Conservation (phyloP, 805 yeast genomes). For the Cyberlindnera bimundalis region DNA sequence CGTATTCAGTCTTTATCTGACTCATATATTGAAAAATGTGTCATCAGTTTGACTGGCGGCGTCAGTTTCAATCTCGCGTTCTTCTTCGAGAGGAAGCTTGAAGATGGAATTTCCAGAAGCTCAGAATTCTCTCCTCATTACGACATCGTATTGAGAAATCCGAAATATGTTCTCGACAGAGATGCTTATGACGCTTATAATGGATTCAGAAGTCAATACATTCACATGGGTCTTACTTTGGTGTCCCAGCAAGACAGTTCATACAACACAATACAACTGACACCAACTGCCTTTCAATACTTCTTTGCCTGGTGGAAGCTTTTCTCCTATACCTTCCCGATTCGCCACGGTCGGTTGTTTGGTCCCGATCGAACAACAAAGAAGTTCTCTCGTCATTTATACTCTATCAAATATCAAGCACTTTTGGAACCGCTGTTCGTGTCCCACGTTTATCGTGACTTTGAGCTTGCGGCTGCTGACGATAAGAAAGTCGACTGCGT, state of each 20-base stretch:
- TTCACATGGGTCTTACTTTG: slow-evolving; percentile 66
- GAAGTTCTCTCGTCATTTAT: slow-evolving; percentile 73
- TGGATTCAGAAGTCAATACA: slow-evolving; percentile 77
- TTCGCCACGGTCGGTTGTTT: slow-evolving; percentile 71
- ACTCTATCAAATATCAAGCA: slow-evolving; percentile 77
- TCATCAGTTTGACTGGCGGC: slow-evolving; percentile 58
- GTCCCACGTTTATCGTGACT: slow-evolving; percentile 65
- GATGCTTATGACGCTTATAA: slow-evolving; percentile 71
- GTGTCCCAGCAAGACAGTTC: slow-evolving; percentile 38
- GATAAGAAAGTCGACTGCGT: slow-evolving; percentile 43
- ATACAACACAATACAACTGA: slow-evolving; percentile 72
- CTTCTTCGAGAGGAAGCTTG: slow-evolving; percentile 45
- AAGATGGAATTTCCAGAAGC: slow-evolving; percentile 35
- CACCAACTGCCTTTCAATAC: slow-evolving; percentile 63
- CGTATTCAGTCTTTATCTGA: slow-evolving; percentile 25
- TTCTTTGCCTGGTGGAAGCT: slow-evolving; percentile 85
- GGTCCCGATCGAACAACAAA: slow-evolving; percentile 49
- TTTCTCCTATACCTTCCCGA: slow-evolving; percentile 79
- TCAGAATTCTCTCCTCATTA: slow-evolving; percentile 55
- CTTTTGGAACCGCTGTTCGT: slow-evolving; percentile 69
- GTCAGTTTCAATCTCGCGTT: slow-evolving; percentile 57
- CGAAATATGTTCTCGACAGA: slow-evolving; percentile 43
- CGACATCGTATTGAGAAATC: slow-evolving; percentile 54
- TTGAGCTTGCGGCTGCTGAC: slow-evolving; percentile 36
- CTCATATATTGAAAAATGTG: slow-evolving; percentile 45